phyloP scores from a whole-genome alignment of 176 grass and related monocot species.

The Avena eriantha region DNA sequence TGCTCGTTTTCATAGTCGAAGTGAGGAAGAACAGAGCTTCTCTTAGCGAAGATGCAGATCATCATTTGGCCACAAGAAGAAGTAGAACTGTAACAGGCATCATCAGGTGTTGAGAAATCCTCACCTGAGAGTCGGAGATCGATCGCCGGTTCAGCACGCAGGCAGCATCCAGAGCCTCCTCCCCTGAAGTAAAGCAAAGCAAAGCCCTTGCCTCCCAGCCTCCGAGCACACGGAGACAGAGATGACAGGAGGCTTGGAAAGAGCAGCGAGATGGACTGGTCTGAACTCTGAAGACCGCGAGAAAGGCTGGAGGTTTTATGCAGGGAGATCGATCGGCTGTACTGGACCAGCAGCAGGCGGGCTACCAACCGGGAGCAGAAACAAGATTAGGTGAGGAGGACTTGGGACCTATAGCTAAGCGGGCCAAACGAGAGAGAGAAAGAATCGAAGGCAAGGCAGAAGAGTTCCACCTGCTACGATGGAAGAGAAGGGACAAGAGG shows the following conservation, averaged over 20 bases:
- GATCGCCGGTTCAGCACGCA: constrained; percentile 21
- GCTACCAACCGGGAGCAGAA: constrained; percentile 56
- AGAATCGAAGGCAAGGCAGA: constrained; percentile 42
- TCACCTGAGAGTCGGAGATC: constrained; percentile 40
- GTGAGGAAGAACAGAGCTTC: not conserved
- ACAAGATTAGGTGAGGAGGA: constrained; percentile 61
- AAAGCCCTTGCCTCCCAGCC: constrained; percentile 24
- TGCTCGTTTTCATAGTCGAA: not conserved
- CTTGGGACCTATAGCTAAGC: constrained; percentile 17
- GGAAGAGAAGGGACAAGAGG: constrained; percentile 35
- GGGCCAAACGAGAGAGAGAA: constrained; percentile 4
- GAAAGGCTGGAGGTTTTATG: constrained; percentile 32
- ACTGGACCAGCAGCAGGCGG: not conserved
- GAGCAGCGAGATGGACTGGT: not conserved
- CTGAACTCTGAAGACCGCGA: constrained; percentile 19
- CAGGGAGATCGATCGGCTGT: not conserved
- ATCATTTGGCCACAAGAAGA: constrained; percentile 10
- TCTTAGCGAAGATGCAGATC: not conserved
- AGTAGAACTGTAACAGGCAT: constrained; percentile 12
- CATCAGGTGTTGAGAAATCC: constrained; percentile 26
- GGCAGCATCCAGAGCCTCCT: constrained; percentile 38
- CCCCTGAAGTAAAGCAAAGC: constrained; percentile 25
- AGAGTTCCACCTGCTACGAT: constrained; percentile 6
- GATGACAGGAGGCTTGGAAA: not conserved
- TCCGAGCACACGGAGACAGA: constrained; percentile 13